A percentile compares a stretch with the other conserved stretches of the same genome.
These are phyloP conservation scores for Austroboletus niveus DNA, from an alignment of 1,284 basidiomycete genomes.

Conservation along the genomic window DNA sequence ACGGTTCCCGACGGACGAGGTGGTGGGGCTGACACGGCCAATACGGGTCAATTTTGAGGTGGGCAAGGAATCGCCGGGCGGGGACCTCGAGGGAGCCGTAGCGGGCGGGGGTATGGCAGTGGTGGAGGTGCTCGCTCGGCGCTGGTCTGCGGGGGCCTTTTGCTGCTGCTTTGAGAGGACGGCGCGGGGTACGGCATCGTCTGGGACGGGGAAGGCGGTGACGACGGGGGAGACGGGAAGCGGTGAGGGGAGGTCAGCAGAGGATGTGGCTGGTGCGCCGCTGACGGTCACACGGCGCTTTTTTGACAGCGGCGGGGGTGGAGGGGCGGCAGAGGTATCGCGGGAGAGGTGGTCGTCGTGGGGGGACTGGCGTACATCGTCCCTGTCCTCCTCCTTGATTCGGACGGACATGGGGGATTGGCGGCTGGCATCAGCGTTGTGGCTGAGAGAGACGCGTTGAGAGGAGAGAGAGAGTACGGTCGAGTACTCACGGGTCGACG, in stretches of 20 bases:
- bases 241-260: no score
- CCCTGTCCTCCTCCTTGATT: conserved; percentile 65
- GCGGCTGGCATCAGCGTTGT: conserved; percentile 31
- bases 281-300: conserved; percentile 69
- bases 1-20: conserved; percentile 26
- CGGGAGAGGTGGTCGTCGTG: conserved; percentile 28
- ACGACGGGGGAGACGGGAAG: conserved; percentile 64
- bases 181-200: conserved; percentile 56
- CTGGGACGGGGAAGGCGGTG: conserved; percentile 58
- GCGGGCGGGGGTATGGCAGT: conserved; percentile 29
- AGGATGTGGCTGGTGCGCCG: conserved; percentile 39
- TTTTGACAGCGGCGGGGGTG: conserved; percentile 54
- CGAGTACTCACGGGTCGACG: conserved; percentile 39
- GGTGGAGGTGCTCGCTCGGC: conserved; percentile 56
- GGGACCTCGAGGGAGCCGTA: conserved; percentile 25
- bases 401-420: conserved; percentile 47
- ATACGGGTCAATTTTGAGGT: conserved; percentile 26
- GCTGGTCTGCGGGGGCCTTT: conserved; percentile 49
- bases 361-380: conserved; percentile 37
- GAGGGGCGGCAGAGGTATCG: conserved; percentile 39
- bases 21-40: conserved; percentile 39
- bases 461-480: conserved; percentile 13
- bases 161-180: conserved; percentile 62
- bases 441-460: conserved; percentile 25
- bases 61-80: conserved; percentile 31